These are phyloP conservation scores for Phytophthora multivora DNA, from an alignment of 352 stramenopile species.

Conservation along the genomic window DNA sequence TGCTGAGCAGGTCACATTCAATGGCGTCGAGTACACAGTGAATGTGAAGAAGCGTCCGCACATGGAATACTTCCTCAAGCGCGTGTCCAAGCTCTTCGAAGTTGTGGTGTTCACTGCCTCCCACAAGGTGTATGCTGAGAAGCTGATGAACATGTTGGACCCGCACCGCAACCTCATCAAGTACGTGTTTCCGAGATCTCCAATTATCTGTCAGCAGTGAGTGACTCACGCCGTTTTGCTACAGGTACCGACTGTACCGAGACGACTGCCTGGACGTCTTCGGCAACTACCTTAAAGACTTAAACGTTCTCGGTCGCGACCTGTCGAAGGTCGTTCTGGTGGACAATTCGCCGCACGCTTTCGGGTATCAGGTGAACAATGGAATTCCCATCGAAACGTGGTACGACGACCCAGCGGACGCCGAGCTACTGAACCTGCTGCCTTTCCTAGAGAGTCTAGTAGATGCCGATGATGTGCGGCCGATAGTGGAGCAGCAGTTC, in stretches of 20 bases:
- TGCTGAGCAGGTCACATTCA: slow-evolving; percentile 86
- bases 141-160: slow-evolving; percentile 97
- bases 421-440: slow-evolving; percentile 96
- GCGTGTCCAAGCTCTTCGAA: slow-evolving; percentile 94
- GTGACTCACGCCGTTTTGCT: slow-evolving; percentile 10
- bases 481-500: slow-evolving; percentile 90
- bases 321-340: slow-evolving; percentile 93
- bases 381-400: slow-evolving; percentile 98
- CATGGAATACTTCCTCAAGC: slow-evolving; percentile 95
- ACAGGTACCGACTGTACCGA: slow-evolving; percentile 94
- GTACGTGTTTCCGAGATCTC: slow-evolving; percentile 31
- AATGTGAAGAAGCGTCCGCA: slow-evolving; percentile 97
- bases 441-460: slow-evolving; percentile 93
- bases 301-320: slow-evolving; percentile 96
- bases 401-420: slow-evolving; percentile 97
- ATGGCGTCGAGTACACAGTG: slow-evolving; percentile 95
- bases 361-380: slow-evolving; percentile 98
- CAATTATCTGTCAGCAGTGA: neutral
- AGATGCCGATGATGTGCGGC: slow-evolving; percentile 88
- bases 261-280: slow-evolving; percentile 96
- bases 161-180: slow-evolving; percentile 90
- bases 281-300: slow-evolving; percentile 98
- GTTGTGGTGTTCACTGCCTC: slow-evolving; percentile 99
- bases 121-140: slow-evolving; percentile 95
- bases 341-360: slow-evolving; percentile 98